Percentiles rank a stretch among this genome's conserved stretches.
Conservation (phyloP, 306 rosid genomes). For the Rubus parviflorus region DNA sequence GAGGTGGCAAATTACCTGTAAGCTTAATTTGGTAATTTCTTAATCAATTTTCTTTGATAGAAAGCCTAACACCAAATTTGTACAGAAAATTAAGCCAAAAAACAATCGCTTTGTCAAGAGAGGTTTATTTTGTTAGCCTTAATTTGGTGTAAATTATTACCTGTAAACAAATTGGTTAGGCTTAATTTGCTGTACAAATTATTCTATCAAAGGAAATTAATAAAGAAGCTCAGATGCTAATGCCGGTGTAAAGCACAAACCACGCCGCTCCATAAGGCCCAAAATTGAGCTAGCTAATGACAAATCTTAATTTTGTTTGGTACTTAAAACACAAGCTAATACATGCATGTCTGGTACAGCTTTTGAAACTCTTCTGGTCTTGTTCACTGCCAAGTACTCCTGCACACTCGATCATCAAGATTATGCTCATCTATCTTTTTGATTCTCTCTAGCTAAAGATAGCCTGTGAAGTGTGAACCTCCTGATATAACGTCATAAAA, state of each 20-base stretch:
- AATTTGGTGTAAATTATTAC: too few relatives aligned
- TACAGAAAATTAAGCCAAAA: too few relatives aligned
- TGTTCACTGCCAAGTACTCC: slow-evolving; percentile 31
- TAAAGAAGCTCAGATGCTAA: too few relatives aligned
- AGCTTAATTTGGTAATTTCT: too few relatives aligned
- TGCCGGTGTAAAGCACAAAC: not conserved
- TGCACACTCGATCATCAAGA: slow-evolving; percentile 7
- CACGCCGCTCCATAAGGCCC: not conserved
- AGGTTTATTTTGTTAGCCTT: too few relatives aligned
- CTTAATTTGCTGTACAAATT: too few relatives aligned
- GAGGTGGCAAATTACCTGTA: too few relatives aligned
- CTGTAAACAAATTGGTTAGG: too few relatives aligned
- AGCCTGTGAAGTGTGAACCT: slow-evolving; percentile 5
- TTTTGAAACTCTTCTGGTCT: not conserved
- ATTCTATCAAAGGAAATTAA: too few relatives aligned
- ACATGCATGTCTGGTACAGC: slow-evolving; percentile 10
- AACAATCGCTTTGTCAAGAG: too few relatives aligned
- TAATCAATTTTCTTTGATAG: too few relatives aligned
- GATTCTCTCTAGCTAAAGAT: not conserved
- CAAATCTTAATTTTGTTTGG: not conserved
- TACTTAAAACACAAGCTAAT: not conserved
- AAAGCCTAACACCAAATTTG: too few relatives aligned
- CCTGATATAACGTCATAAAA: slow-evolving; percentile 8
- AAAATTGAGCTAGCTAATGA: not conserved
- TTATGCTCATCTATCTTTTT: not conserved